phyloP scores from a whole-genome alignment of 352 stramenopile species.

The Peronospora destructor region DNA sequence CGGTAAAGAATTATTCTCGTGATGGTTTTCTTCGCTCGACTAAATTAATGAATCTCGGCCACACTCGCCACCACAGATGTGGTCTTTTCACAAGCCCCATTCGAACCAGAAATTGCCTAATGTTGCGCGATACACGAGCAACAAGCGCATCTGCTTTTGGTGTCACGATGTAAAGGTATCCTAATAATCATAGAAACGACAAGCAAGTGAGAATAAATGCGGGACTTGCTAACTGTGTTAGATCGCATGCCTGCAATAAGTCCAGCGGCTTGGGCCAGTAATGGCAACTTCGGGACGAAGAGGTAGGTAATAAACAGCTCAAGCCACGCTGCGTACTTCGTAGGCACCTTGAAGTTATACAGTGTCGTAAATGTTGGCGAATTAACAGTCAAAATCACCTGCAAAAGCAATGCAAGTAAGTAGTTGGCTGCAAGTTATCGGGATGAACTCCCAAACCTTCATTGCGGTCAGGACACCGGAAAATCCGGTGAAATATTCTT shows the following conservation, averaged over 20 bases:
- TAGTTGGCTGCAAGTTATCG: no score
- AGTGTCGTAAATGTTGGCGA: constrained; percentile 56
- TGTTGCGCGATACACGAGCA: constrained; percentile 3
- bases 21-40: constrained; percentile 10
- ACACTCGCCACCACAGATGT: constrained; percentile 24
- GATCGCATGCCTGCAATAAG: constrained; percentile 63
- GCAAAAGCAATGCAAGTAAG: constrained; percentile 20
- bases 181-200: constrained; percentile 6
- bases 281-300: constrained; percentile 69
- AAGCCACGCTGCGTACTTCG: constrained; percentile 84
- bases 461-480: constrained; percentile 72
- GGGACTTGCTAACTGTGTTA: background rate
- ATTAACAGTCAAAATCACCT: constrained; percentile 78
- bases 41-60: constrained; percentile 17
- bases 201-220: constrained; percentile 3
- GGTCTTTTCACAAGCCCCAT: constrained; percentile 21
- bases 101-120: constrained; percentile 17
- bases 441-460: constrained; percentile 37
- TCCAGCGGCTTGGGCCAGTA: constrained; percentile 82
- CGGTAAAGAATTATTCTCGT: constrained; percentile 2
- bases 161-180: constrained; percentile 29
- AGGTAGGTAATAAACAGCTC: constrained; percentile 83
- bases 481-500: constrained; percentile 72
- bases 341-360: constrained; percentile 70
- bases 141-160: constrained; percentile 24